Base-by-base conservation (phyloP, 208 protist species). In the Wallacemonas collosoma region DNA sequence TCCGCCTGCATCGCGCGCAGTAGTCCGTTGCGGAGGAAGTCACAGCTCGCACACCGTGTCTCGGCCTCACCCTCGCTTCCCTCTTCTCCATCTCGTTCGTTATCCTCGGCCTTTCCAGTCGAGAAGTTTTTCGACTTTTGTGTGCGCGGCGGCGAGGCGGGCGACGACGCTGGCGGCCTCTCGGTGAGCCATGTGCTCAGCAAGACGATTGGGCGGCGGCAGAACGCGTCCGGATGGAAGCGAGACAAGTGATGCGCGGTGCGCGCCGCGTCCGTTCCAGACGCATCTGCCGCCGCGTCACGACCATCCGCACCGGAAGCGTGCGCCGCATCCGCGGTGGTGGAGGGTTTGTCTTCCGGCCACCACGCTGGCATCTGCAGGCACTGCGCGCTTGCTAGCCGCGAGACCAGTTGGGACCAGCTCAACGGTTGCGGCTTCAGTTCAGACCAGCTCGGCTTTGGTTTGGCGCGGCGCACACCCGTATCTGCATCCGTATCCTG, bases 171-270 rank as follows among this genome's bases (percentile, higher is more conserved):
- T 36, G 12, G 9, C 51, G 14, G 51, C 5, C 51, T 5, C 12
- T 72, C 60, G 3, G 2, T 36, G 9, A 55, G 45, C 44, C 79
- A 76, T 1, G 67, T 76, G 71, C 70, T 84, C 36, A 85, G 36
- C 14, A 85, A 60, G 11, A 76, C 76, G 8, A 85, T 51, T 1
- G 80, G 80, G 17, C 63, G 72, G 35, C 75, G 71, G 53, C 80
- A 85, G 51, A 85, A 51, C 2, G 71, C 3, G 58, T 70, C 15
- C 67, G 43, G n/a, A 68, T 15, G 61, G 72, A 11, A 81, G 68
- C 48, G 72, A 68, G 14, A 55, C 11, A 65, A 17, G 60, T 65
- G 60, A 14, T 36, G 60, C 17, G 1, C 41, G 6, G 60, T 65
- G 3, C 60, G 60, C 9, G 14, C n/a, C 11, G 60, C 60, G 14